Evolutionary conservation across 305 asterid species (phyloP).

Genomic region (Petunia hybrid): DNA sequence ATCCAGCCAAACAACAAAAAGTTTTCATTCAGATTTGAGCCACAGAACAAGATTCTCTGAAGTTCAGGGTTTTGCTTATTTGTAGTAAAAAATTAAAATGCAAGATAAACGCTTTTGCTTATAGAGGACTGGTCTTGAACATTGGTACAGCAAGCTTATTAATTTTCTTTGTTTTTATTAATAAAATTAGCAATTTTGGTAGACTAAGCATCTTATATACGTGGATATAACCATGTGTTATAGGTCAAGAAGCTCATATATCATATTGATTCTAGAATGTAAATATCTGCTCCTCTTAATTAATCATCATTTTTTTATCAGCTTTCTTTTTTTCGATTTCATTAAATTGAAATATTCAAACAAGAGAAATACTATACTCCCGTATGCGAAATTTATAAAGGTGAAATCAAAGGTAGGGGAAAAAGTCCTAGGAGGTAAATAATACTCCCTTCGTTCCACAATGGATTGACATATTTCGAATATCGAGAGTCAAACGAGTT

Average conservation of each 20-base stretch:
- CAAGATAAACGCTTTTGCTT: neutral
- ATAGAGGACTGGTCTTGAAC: neutral
- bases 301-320: neutral
- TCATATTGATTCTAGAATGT: neutral
- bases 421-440: no score
- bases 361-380: no score
- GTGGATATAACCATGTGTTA: neutral
- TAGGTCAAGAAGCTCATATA: neutral
- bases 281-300: neutral
- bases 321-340: neutral
- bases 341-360: no score
- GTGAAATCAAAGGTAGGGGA: no score
- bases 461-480: no score
- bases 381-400: no score
- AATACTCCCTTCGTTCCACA: no score
- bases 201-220: neutral
- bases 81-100: neutral
- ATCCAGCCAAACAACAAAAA: neutral
- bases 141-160: neutral
- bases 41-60: neutral
- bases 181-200: neutral
- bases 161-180: neutral
- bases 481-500: no score
- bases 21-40: neutral
- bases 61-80: neutral